Conservation (phyloP, 139 green algal genomes). For the Raphidocelis subcapitata region DNA sequence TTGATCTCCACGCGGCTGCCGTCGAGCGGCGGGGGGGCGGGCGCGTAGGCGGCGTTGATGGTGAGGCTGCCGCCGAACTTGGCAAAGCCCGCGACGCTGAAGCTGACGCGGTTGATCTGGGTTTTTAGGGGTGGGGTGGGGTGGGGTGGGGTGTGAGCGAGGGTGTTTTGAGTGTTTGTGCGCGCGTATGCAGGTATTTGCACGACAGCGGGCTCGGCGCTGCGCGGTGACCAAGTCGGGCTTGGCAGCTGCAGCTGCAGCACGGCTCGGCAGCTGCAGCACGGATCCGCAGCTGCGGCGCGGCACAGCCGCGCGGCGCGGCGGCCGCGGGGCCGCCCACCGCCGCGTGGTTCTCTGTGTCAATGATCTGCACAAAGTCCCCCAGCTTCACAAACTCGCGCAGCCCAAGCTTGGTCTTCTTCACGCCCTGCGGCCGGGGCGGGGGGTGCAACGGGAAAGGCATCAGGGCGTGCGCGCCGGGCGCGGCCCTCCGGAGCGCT, state of each 20-base stretch:
- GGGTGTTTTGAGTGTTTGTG: too few species aligned
- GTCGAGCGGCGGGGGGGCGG: constrained; percentile 12
- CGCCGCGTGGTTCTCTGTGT: constrained; percentile 40
- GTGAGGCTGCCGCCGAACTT: constrained; percentile 56
- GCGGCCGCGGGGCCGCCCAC: too few species aligned
- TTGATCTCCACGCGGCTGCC: constrained; percentile 55
- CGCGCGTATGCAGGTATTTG: too few species aligned
- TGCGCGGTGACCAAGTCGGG: too few species aligned
- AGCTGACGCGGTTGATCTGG: constrained; percentile 61
- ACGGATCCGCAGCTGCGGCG: too few species aligned
- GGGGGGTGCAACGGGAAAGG: neutral
- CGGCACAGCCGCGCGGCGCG: too few species aligned
- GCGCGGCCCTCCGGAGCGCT: neutral
- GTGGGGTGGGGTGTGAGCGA: too few species aligned
- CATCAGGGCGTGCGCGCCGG: neutral
- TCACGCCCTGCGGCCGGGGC: constrained; percentile 44
- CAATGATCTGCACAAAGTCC: constrained; percentile 73
- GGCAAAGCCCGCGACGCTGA: constrained; percentile 59
- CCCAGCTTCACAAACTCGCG: constrained; percentile 76
- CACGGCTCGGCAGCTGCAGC: too few species aligned
- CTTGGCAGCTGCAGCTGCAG: too few species aligned
- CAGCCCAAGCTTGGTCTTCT: constrained; percentile 80
- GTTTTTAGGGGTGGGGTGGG: too few species aligned
- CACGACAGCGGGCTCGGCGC: too few species aligned
- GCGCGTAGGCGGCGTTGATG: constrained; percentile 56